These are phyloP conservation scores for Cladophialophora carrionii DNA, from an alignment of 2,329 filamentous ascomycete species.

Conservation along the genomic window DNA sequence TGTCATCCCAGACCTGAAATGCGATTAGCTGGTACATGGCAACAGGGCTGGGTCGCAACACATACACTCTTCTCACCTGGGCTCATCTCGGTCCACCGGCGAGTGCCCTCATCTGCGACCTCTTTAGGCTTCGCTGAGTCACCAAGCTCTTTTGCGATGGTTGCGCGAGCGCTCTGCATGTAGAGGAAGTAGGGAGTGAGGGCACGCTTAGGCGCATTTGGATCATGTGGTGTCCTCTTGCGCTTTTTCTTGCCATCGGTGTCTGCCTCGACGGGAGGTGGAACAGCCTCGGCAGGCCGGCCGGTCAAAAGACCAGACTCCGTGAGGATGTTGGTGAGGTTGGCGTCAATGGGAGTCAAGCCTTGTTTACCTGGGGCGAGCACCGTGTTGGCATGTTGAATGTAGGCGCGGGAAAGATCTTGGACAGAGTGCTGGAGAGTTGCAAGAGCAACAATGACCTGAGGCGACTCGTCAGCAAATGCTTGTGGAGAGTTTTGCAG, in stretches of 20 bases:
- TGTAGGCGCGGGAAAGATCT: constrained; percentile 78
- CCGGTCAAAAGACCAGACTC: constrained; percentile 50
- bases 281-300: constrained; percentile 41
- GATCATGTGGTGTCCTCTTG: constrained; percentile 84
- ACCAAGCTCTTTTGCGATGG: constrained; percentile 78
- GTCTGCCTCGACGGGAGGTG: constrained; percentile 46
- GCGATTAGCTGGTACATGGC: constrained; percentile 16
- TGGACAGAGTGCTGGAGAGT: constrained; percentile 79
- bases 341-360: constrained; percentile 55
- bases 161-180: constrained; percentile 82
- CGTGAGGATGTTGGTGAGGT: constrained; percentile 50
- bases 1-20: constrained; percentile 56
- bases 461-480: constrained; percentile 46
- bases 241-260: constrained; percentile 77
- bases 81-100: constrained; percentile 79
- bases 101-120: constrained; percentile 83
- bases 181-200: constrained; percentile 95
- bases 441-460: constrained; percentile 77
- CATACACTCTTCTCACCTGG: constrained; percentile 71
- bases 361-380: constrained; percentile 64
- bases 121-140: constrained; percentile 78
- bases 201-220: constrained; percentile 91
- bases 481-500: constrained; percentile 26
- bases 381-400: constrained; percentile 84
- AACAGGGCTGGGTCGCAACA: constrained; percentile 35